A percentile compares a stretch with the other conserved stretches of the same genome.
Conservation (phyloP, 2,329 filamentous ascomycete species). For the Myriosclerotinia scirpicola region DNA sequence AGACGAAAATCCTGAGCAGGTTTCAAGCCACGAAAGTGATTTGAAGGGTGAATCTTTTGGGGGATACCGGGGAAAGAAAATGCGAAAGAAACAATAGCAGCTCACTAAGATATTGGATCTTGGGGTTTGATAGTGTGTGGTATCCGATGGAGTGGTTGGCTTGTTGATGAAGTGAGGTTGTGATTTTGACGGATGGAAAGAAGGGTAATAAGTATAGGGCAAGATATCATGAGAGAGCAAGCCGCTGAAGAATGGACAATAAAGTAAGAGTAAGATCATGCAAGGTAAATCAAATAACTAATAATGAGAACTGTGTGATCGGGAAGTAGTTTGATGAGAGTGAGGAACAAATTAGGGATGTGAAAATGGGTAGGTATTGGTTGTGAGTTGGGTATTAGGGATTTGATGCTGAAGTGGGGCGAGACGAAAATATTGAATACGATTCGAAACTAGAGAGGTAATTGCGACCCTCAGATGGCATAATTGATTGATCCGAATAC, state of each 20-base stretch:
- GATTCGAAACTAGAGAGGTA: neutral
- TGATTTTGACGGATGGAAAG: neutral
- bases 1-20: neutral
- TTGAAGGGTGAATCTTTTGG: neutral
- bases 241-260: neutral
- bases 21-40: neutral
- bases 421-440: slow-evolving; percentile 7
- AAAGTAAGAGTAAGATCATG: neutral
- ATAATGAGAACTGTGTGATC: neutral
- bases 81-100: neutral
- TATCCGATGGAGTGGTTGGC: neutral
- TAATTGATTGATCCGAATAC: neutral
- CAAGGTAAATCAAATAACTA: neutral
- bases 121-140: neutral
- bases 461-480: slow-evolving; percentile 1
- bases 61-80: neutral
- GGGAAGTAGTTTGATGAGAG: neutral
- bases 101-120: neutral
- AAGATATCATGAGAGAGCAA: neutral
- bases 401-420: neutral
- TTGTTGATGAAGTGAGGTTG: neutral
- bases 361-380: neutral
- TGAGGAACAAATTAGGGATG: neutral
- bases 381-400: neutral
- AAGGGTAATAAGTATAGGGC: neutral